A percentile compares a stretch with the other conserved stretches of the same genome.
Conservation (phyloP, 805 yeast genomes). For the Monosporozyma siamensis region DNA sequence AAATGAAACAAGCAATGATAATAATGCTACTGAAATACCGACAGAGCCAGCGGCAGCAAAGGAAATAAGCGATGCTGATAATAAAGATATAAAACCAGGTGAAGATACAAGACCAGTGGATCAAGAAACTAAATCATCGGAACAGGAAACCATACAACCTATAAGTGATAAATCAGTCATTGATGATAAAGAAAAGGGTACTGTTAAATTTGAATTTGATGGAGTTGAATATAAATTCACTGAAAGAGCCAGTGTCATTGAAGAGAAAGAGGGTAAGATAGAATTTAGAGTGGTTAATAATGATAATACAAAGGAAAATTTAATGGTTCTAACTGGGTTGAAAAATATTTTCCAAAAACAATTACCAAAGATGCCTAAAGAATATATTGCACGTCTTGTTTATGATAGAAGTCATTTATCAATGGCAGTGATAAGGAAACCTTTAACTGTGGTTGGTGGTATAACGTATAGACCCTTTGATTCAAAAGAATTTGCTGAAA, state of each 20-base stretch:
- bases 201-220: slow-evolving; percentile 42
- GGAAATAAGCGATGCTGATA: neutral
- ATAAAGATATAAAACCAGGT: neutral
- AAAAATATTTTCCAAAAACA: slow-evolving; percentile 96
- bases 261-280: slow-evolving; percentile 85
- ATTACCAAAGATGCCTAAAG: slow-evolving; percentile 97
- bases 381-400: slow-evolving; percentile 87
- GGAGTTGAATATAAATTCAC: slow-evolving; percentile 75
- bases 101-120: neutral
- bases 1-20: neutral
- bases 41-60: neutral
- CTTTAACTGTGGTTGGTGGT: slow-evolving; percentile 94
- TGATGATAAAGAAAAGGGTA: slow-evolving; percentile 16
- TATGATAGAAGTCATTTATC: slow-evolving; percentile 91
- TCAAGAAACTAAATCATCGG: slow-evolving; percentile 1
- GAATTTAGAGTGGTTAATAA: slow-evolving; percentile 95
- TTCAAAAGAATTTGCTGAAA: slow-evolving; percentile 86
- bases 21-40: neutral
- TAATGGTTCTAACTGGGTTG: slow-evolving; percentile 88
- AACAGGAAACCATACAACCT: too few relatives aligned
- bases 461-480: slow-evolving; percentile 93
- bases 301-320: slow-evolving; percentile 76
- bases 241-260: slow-evolving; percentile 89
- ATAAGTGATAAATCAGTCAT: slow-evolving; percentile 4
- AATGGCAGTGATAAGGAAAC: slow-evolving; percentile 91